Percentiles rank a stretch among this genome's conserved stretches.
phyloP scores from a whole-genome alignment of 371 early-diverging fungal species.

The Zychaea mexicana region DNA sequence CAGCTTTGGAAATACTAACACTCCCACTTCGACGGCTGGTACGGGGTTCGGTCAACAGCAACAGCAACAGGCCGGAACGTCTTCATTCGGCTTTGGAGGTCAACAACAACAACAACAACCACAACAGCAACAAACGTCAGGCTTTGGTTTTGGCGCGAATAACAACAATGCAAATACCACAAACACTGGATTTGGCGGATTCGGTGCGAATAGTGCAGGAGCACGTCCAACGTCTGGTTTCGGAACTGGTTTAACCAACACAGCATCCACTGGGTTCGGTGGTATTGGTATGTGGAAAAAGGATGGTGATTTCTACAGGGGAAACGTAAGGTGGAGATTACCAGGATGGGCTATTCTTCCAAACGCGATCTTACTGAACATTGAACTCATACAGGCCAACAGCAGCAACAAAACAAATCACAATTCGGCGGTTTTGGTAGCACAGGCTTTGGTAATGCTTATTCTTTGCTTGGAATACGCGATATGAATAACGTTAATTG shows the following conservation, averaged over 20 bases:
- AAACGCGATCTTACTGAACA: neutral
- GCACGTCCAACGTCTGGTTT: conserved; percentile 2
- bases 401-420: conserved; percentile 1
- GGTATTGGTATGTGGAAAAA: neutral
- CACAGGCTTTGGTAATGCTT: conserved; percentile 10
- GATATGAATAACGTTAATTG: too few species aligned
- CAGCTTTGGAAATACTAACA: too few species aligned
- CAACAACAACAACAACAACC: conserved; percentile 2
- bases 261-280: conserved; percentile 3
- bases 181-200: conserved; percentile 9
- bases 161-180: conserved; percentile 5
- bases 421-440: neutral
- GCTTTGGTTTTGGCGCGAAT: conserved; percentile 19
- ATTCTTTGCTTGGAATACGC: too few species aligned
- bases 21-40: conserved; percentile 7
- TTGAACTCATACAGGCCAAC: neutral
- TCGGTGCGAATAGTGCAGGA: neutral
- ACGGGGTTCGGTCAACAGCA: conserved; percentile 13
- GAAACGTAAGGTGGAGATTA: too few species aligned
- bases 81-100: conserved; percentile 14
- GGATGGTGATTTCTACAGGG: neutral
- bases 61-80: conserved; percentile 5
- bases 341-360: too few species aligned
- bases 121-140: conserved; percentile 7
- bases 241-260: neutral